Conservation (phyloP, 305 asterid species). For the Fraxinus nigra region DNA sequence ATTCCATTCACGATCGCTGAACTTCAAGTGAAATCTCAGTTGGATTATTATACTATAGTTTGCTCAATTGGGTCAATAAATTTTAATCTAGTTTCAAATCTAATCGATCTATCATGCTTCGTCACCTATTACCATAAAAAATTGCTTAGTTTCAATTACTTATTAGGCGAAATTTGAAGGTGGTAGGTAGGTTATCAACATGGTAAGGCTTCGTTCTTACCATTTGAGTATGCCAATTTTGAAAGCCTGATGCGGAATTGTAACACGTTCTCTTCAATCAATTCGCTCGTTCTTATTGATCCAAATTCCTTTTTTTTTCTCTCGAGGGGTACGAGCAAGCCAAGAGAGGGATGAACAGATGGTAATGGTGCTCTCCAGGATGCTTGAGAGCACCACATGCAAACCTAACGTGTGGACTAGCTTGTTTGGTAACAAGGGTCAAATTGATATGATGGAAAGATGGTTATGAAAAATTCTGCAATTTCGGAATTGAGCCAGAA, state of each 20-base stretch:
- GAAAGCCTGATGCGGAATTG: no score
- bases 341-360: constrained; percentile 42
- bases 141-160: neutral
- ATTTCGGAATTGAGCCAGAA: constrained; percentile 82
- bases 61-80: neutral
- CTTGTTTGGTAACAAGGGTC: constrained; percentile 75
- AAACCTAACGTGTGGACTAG: constrained; percentile 86
- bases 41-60: neutral
- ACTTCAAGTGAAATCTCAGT: neutral
- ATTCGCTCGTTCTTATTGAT: neutral
- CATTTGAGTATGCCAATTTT: no score
- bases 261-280: neutral
- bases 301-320: neutral
- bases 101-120: neutral
- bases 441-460: constrained; percentile 83
- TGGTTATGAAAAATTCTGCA: constrained; percentile 82
- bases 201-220: neutral
- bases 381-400: constrained; percentile 59
- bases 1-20: neutral
- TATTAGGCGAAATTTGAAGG: neutral
- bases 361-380: constrained; percentile 67
- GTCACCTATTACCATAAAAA: neutral
- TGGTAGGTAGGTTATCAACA: neutral
- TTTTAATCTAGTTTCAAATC: neutral
- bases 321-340: neutral